These are phyloP conservation scores for Wallacemonas collosoma DNA, from an alignment of 208 protist species.

Conservation along the genomic window DNA sequence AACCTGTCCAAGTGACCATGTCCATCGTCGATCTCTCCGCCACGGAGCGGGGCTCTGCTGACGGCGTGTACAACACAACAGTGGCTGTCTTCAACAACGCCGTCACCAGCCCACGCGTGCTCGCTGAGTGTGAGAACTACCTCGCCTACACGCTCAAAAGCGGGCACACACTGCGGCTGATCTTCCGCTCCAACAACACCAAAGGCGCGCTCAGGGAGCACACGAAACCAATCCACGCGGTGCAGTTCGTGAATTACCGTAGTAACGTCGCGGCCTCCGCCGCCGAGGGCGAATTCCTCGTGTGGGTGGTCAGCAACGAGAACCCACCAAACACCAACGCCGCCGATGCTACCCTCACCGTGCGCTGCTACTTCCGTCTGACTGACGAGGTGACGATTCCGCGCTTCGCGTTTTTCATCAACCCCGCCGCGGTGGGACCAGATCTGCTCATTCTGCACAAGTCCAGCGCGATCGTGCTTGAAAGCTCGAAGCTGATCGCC, in stretches of 20 bases:
- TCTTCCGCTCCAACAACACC: conserved; percentile 62
- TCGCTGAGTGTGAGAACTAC: conserved; percentile 77
- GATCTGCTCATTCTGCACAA: conserved; percentile 83
- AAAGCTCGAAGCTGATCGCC: conserved; percentile 77
- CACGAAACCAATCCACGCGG: conserved; percentile 56
- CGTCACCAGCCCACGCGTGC: conserved; percentile 47
- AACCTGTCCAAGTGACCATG: conserved; percentile 4
- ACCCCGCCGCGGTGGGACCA: conserved; percentile 50
- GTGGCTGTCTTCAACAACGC: conserved; percentile 75
- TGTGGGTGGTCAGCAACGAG: conserved; percentile 74
- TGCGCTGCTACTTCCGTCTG: conserved; percentile 82
- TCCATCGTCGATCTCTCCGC: conserved; percentile 35
- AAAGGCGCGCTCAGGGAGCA: conserved; percentile 56
- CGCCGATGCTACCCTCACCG: conserved; percentile 35
- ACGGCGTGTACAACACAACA: conserved; percentile 42
- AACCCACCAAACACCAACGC: conserved; percentile 21
- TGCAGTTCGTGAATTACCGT: conserved; percentile 88
- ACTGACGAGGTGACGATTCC: conserved; percentile 60
- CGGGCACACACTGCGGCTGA: conserved; percentile 58
- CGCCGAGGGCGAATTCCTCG: conserved; percentile 63
- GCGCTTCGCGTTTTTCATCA: conserved; percentile 86
- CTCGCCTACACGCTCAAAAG: conserved; percentile 86
- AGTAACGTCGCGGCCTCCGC: conserved; percentile 86
- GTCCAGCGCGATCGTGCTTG: conserved; percentile 64
- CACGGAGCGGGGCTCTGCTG: conserved; percentile 23